Base-by-base conservation (phyloP, 2,329 filamentous ascomycete genomes). In the Monosporascus sp. region DNA sequence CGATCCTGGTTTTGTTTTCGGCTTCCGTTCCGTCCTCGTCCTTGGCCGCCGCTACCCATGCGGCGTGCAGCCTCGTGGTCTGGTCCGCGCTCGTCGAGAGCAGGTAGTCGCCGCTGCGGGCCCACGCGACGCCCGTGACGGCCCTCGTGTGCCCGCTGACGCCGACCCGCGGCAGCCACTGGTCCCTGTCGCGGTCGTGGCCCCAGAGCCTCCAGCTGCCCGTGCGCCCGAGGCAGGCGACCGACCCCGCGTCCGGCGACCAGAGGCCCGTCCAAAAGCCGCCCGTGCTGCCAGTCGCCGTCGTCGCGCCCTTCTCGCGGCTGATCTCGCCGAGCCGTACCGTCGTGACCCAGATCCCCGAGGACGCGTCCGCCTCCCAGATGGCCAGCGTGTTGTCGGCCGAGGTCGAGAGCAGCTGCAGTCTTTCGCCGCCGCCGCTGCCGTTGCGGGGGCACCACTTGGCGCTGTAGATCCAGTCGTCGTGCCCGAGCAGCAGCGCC, bases 211-310 rank as follows among this genome's bases (percentile, higher is more conserved):
- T 81, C 94, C 94, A 99, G 68, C 91, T 94, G 28, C 94, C 94
- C 0, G 93, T 97, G 41, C 93, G 84, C 1, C 93, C 91, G 18
- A 99, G 80, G 56, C 90, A 92, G 5, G 88, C 86, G 15, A 97
- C 86, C 1, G 84, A 84, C 17, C 77, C 75, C 8, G 89, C 90
- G 58, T 86, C 78, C 3, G 91, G 89, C 6, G 89, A 88, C 94
- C 94, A 99, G 1, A 97, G 78, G 1, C 92, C 93, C 14, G 89
- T 91, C 93, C 94, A 99, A 69, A 97, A 97, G 0, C 94, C 94
- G 57, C 94, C 94, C 1, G 91, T 91, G 68, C 92, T 97, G 47
- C 94, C 94, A 0, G 94, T 99, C 0, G 94, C 94, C 3, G 93
- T 96, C 0, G 94, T 97, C 0, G 94, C 94, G 8, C 94, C 94